Evolutionary conservation across 2,329 filamentous ascomycete species (phyloP).

Genomic region (Penicillium sp.): DNA sequence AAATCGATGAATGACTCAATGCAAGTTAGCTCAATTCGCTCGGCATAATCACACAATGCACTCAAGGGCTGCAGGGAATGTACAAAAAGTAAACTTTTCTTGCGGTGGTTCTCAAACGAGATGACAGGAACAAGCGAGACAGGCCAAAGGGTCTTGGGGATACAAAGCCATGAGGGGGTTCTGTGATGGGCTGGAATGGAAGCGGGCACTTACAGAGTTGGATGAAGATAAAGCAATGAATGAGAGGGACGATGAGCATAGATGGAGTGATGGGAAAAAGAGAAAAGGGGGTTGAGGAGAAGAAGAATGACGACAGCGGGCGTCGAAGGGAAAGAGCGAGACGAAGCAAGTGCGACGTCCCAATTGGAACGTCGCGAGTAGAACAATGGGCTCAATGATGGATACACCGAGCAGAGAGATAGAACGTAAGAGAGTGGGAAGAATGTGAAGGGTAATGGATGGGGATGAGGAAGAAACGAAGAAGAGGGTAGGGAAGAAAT

Average conservation of each 20-base stretch:
- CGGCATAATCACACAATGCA: neutral
- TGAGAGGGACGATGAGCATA: neutral
- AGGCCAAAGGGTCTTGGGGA: neutral
- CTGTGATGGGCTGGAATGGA: no score
- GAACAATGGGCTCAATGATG: neutral
- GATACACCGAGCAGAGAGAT: neutral
- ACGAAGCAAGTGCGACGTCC: neutral
- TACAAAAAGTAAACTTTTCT: neutral
- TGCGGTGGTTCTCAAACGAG: neutral
- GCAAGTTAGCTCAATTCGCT: neutral
- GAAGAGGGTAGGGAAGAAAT: neutral
- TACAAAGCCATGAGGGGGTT: no score
- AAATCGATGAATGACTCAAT: neutral
- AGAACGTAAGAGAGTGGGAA: neutral
- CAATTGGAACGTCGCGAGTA: neutral
- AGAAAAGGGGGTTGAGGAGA: neutral
- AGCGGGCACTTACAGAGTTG: neutral
- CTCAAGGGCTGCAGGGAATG: neutral
- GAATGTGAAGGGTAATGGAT: neutral
- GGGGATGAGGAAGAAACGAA: neutral
- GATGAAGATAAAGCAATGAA: neutral
- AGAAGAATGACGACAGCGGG: neutral
- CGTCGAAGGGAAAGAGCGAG: neutral
- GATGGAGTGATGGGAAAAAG: constrained; percentile 1
- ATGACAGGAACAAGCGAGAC: neutral